A percentile compares a stretch with the other conserved stretches of the same genome.
These are phyloP conservation scores for Thalia dealbata DNA, from an alignment of 176 grass and related monocot species.

Conservation along the genomic window DNA sequence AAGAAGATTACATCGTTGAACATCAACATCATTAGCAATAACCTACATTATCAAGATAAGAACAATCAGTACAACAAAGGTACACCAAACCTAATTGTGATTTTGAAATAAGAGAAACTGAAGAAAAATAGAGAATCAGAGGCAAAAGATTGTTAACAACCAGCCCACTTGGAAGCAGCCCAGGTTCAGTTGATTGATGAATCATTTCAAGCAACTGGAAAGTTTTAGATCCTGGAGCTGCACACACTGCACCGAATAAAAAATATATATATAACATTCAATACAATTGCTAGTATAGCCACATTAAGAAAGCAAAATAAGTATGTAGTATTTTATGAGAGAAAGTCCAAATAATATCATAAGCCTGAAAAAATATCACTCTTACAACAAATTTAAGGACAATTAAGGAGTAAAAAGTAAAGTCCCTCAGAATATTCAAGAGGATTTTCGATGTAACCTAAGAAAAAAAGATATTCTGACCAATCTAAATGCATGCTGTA, in stretches of 20 bases:
- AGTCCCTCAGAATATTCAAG: neutral
- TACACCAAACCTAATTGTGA: neutral
- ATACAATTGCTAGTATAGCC: neutral
- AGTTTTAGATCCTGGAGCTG: constrained; percentile 96
- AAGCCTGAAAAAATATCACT: neutral
- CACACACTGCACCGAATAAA: constrained; percentile 80
- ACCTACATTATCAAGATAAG: constrained; percentile 35
- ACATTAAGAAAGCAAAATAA: constrained; percentile 17
- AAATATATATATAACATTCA: neutral
- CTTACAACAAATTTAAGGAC: neutral
- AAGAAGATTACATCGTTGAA: constrained; percentile 97
- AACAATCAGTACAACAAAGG: neutral
- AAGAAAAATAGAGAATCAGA: neutral
- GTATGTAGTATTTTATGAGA: constrained; percentile 5
- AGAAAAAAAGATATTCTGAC: no score
- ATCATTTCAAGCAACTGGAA: constrained; percentile 99
- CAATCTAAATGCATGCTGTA: no score
- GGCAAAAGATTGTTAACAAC: constrained; percentile 27
- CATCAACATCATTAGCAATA: constrained; percentile 94
- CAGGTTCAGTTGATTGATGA: constrained; percentile 60
- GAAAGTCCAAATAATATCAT: neutral
- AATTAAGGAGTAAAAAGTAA: neutral
- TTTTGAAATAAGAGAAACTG: neutral
- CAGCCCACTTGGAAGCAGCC: constrained; percentile 73
- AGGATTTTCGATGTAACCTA: no score